These are phyloP conservation scores for Diutina neorugosa DNA, from an alignment of 1,139 yeast species.

Conservation along the genomic window DNA sequence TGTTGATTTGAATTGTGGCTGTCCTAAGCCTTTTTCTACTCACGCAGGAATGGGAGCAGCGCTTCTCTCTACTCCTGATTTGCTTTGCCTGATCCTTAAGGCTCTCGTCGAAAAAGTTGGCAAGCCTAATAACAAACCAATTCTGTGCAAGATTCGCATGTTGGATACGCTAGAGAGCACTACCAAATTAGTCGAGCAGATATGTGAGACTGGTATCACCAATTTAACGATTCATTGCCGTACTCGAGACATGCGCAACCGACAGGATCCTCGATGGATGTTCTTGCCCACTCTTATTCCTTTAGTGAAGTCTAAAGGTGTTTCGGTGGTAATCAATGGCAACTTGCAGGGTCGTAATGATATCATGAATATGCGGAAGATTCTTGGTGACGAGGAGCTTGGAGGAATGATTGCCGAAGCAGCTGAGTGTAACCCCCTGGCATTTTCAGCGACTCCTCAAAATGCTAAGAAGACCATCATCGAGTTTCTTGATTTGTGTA, in stretches of 20 bases:
- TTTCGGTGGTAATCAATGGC: slow-evolving; percentile 75
- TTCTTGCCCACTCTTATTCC: slow-evolving; percentile 50
- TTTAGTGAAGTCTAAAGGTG: slow-evolving; percentile 49
- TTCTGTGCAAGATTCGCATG: slow-evolving; percentile 80
- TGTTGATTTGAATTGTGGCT: slow-evolving; percentile 89
- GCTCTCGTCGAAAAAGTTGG: slow-evolving; percentile 74
- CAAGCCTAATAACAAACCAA: slow-evolving; percentile 59
- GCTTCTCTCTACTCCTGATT: slow-evolving; percentile 67
- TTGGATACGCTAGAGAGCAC: slow-evolving; percentile 52
- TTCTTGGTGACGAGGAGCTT: slow-evolving; percentile 37
- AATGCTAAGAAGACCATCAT: slow-evolving; percentile 44
- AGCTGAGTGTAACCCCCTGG: slow-evolving; percentile 80
- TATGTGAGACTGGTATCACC: slow-evolving; percentile 71
- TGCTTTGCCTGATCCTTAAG: slow-evolving; percentile 52
- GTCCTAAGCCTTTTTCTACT: slow-evolving; percentile 82
- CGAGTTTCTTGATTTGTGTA: slow-evolving; percentile 36
- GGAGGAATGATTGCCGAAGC: slow-evolving; percentile 93
- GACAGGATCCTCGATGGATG: slow-evolving; percentile 66
- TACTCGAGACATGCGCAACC: slow-evolving; percentile 78
- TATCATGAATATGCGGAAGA: slow-evolving; percentile 35
- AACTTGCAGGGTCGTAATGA: slow-evolving; percentile 48
- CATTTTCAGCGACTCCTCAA: slow-evolving; percentile 39
- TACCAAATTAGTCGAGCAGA: slow-evolving; percentile 41
- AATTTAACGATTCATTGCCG: slow-evolving; percentile 88
- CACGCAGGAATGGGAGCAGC: slow-evolving; percentile 99